Base-by-base conservation (phyloP, 106 monocot species). In the Dactylorhiza incarnata region DNA sequence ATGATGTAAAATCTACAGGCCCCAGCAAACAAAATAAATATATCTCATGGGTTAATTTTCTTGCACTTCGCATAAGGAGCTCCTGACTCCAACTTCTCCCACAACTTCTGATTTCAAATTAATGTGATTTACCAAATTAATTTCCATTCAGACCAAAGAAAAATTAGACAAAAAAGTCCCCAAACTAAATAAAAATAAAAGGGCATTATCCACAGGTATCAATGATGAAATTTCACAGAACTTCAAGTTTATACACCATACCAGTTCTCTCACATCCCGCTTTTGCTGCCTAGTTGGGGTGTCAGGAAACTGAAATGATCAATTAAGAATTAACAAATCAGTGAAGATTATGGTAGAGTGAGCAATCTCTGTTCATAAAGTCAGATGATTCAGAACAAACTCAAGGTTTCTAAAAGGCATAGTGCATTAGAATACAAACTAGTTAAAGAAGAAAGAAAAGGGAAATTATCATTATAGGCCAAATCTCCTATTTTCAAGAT, bases 281-380 rank as follows among this genome's bases (percentile, higher is more conserved):
- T 81, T 93, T 61, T 96, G 95, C 69, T 96, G 95, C 84, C 93
- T 83, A 17, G 90, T 92, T 45, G 95, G 95, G 10, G 82, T 72
- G 29, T 96, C 95, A 23, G 90, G 94, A 73, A 74, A 91, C 94
- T 94, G 79, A 81, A 87, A 81, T 65, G 16, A 58, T 45, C 55
- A 76, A 76, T 22, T 12, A 25, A 48, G 52, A 52, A 72, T 48
- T 49, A 72, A 6, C 24, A 46, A 63, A 46, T 69, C 15, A 49
- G 45, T 71, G 20, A 19, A 49, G 72, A 72, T 20, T 22, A 3
- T 37, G 48, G 49, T 48, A 49, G n/a, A 48, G 45, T 9, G 8
- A 71, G 45, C 17, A 48, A 1, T n/a, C 70, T 71, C 16, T 48
- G 67, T 44, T 68, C 12, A 4, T 6, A 69, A 45, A 45, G 16